Evolutionary conservation across 371 early-diverging fungal genomes (phyloP), one percentile per base, ranked within the genome.

Genomic region (Fennellomyces sp.): DNA sequence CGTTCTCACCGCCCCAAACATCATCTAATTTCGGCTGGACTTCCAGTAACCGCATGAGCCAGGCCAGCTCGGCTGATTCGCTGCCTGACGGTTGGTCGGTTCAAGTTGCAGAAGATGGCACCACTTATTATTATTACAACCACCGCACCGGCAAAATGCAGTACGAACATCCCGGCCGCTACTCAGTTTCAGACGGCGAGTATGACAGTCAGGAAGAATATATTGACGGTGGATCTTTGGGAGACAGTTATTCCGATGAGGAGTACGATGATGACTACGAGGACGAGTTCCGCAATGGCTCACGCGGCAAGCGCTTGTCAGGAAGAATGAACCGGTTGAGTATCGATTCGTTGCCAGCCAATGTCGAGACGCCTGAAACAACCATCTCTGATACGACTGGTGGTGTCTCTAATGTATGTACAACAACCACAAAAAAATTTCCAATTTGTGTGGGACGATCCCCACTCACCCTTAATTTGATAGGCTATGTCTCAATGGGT

Each of bases 1-100:
- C 65, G 12, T 31, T 60, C 15, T 59, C 65, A 1, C 59, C 47
- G 7, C 42, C 60, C 3, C 23, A 54, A 29, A 27, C 54, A 27
- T 29, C 36, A 4, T 19, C 54, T 5, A 49, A 31, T 30, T 42
- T 64, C 42, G 65, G 65, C 4, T 64, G 65, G 65, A 64, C 60
- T 6, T 26, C 48, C 27, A 59, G 56, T 26, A 58, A 31, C 36
- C 48, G 35, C 31, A 53, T 38, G 26, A 55, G 56, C 12, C 28
- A 26, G 7, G 36, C 38, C 15, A 28, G 47, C 25, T 45, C 53
- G 0, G 61, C 45, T 13, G 28, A 53, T 11, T 30, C 36, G 1
- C 25, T 82, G 27, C 80, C 80, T 4, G 72, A 74, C 11, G 75
- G 74, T 15, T 80, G 83, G 81, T 61, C 63, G 8, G 38, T 70